phyloP scores from a whole-genome alignment of 2,329 filamentous ascomycete species.

The Colletotrichum shisoi region DNA sequence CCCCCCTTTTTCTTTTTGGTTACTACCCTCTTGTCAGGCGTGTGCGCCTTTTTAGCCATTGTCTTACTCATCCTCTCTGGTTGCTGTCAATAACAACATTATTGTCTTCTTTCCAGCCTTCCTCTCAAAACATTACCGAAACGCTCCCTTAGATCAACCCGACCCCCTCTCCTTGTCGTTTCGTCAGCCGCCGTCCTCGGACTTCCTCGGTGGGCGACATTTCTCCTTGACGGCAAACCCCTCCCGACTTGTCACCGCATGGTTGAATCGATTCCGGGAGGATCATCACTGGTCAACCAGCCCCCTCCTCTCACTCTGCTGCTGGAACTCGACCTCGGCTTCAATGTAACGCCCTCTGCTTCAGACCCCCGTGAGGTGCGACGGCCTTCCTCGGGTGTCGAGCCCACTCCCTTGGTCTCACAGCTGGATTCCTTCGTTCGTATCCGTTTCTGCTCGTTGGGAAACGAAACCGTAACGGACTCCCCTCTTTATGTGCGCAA shows the following conservation, averaged over 20 bases:
- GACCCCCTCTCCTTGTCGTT: background rate
- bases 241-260: background rate
- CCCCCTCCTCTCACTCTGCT: background rate
- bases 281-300: too few species aligned
- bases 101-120: background rate
- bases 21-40: conserved; percentile 9
- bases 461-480: conserved; percentile 16
- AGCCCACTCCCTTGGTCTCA: background rate
- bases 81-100: background rate
- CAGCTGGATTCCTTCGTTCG: background rate
- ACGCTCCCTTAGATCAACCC: background rate
- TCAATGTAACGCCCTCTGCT: background rate
- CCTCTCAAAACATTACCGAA: conserved; percentile 1
- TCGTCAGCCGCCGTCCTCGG: conserved; percentile 1
- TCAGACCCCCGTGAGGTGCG: background rate
- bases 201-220: too few species aligned
- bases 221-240: background rate
- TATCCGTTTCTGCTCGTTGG: background rate
- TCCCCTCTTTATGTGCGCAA: background rate
- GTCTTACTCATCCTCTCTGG: background rate
- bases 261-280: background rate
- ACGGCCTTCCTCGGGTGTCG: background rate
- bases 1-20: background rate
- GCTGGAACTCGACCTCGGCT: conserved; percentile 1
- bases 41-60: background rate